Evolutionary conservation across 1,139 yeast species (phyloP).

Genomic region (Candida sojae): DNA sequence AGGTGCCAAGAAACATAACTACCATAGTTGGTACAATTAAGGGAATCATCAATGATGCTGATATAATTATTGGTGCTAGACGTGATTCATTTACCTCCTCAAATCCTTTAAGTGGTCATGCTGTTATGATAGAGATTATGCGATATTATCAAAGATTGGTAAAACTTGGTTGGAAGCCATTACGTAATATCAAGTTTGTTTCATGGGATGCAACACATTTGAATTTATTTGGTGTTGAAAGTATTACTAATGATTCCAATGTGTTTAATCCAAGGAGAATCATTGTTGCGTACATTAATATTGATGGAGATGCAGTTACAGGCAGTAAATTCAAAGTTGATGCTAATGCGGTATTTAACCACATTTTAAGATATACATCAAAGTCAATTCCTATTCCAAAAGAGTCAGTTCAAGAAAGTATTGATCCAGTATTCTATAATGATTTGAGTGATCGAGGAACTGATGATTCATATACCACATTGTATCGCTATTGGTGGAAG

Average conservation of each 20-base stretch:
- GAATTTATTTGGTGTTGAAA: constrained; percentile 36
- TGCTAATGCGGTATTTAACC: constrained; percentile 38
- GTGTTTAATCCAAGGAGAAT: constrained; percentile 25
- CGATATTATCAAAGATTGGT: constrained; percentile 35
- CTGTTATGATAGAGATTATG: constrained; percentile 42
- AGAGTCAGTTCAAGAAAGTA: constrained; percentile 16
- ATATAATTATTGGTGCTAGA: constrained; percentile 43
- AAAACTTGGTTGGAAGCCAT: constrained; percentile 46
- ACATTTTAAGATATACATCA: constrained; percentile 32
- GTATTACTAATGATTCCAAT: constrained; percentile 23
- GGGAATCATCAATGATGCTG: constrained; percentile 46
- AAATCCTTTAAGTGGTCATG: constrained; percentile 45
- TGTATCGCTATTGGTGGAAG: constrained; percentile 38
- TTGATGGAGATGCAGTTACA: constrained; percentile 42
- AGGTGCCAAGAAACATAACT: constrained; percentile 22
- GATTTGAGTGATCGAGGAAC: constrained; percentile 4
- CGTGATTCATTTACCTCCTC: constrained; percentile 41
- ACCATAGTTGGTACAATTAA: constrained; percentile 38
- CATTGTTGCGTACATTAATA: constrained; percentile 38
- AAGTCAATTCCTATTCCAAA: constrained; percentile 38
- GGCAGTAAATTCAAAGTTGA: constrained; percentile 43
- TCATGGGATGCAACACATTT: constrained; percentile 46
- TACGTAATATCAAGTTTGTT: constrained; percentile 42
- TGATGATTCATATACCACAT: constrained; percentile 28
- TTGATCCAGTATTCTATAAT: constrained; percentile 3